Base-by-base conservation (phyloP, 129 eudicot species). In the Solidago caesia region DNA sequence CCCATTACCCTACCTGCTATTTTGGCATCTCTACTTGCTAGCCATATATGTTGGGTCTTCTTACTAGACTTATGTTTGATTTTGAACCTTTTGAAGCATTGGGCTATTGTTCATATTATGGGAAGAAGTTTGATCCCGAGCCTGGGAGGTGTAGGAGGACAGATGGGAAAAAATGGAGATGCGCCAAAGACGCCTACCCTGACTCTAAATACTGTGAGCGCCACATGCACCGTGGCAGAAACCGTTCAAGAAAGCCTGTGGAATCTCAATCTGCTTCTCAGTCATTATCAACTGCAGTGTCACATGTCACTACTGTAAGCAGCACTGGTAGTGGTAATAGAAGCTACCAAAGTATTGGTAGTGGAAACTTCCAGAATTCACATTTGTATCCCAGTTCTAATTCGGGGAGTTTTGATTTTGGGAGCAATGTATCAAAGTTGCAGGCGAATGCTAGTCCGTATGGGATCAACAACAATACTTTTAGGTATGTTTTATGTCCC, bases 181-280 rank as follows among this genome's bases (percentile, higher is more conserved):
- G 98, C 80, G 79, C 98, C 5, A 93, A 89, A 81, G 98, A 93
- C 57, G 98, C 97, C 2, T 85, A 87, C 82, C 94, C 91, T 0
- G 98, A 89, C 92, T 87, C 96, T 77, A 93, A 93, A 74, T 93
- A 93, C 68, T 93, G 98, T 73, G 98, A 93, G 84, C 98, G 98
- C 77, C 98, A 93, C 83, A 90, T 93, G 96, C 96, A 93, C 82
- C 92, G 98, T 66, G 98, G 97, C 82, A 93, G 97, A 85, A 93
- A 85, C 88, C 98, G 98, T 93, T 93, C 98, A 93, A 93, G 98
- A 93, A 93, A 93, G 98, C 98, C 89, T 93, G 98, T 93, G 98
- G 98, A 93, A 93, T 86, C 97, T 83, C 92, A 86, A 80, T 66
- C 96, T 71, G 81, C 84, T 56, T 80, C 97, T 72, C 97, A 84